Conservation (phyloP, 179 eudicot genomes). For the Amaranthus tricolor region DNA sequence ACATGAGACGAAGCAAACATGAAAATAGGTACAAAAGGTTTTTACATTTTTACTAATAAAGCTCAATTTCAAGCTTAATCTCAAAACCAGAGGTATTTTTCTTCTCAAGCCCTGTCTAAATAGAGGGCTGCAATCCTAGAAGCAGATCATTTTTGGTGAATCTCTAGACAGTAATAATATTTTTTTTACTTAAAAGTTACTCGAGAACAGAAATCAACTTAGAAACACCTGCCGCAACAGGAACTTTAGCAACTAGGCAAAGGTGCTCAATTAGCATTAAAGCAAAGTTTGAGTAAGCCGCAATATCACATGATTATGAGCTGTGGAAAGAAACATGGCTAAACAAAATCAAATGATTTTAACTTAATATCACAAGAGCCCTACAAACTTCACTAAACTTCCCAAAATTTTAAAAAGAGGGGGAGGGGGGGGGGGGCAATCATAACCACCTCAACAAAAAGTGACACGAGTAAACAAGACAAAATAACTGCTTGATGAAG, state of each 20-base stretch:
- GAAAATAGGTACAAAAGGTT: background rate
- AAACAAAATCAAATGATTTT: background rate
- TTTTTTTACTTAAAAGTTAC: too few relatives aligned
- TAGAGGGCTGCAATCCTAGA: background rate
- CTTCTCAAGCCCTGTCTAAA: background rate
- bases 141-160: background rate
- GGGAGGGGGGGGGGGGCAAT: background rate
- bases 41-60: background rate
- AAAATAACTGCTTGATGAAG: background rate
- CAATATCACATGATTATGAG: background rate
- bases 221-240: background rate
- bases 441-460: background rate
- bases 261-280: background rate
- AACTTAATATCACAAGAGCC: background rate
- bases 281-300: background rate
- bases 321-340: background rate
- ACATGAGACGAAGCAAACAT: slow-evolving; percentile 3
- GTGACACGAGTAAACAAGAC: background rate
- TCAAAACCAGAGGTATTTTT: background rate
- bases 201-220: background rate
- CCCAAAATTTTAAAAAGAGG: background rate
- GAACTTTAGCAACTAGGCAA: background rate
- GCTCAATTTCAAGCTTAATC: background rate
- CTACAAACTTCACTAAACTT: background rate
- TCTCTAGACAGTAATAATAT: background rate